phyloP scores from a whole-genome alignment of 176 grass and related monocot species.

The Tuctoria greenei region DNA sequence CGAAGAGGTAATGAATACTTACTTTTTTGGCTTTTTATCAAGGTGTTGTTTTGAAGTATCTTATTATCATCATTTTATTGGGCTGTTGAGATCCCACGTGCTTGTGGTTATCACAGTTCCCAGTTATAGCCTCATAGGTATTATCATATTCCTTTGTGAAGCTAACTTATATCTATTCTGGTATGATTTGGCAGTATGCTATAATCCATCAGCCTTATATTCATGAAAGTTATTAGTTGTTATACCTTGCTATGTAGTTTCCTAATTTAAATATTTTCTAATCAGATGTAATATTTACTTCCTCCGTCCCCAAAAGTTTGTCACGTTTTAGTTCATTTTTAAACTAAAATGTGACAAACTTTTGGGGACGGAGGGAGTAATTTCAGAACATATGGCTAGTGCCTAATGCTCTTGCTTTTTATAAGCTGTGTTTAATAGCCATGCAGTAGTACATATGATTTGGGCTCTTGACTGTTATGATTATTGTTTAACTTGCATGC shows the following conservation, averaged over 20 bases:
- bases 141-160: slow-evolving; percentile 21
- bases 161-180: slow-evolving; percentile 9
- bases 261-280: slow-evolving; percentile 2
- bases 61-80: slow-evolving; percentile 5
- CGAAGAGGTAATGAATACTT: slow-evolving; percentile 59
- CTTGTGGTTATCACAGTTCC: background rate
- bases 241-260: slow-evolving; percentile 8
- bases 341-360: too few relatives aligned
- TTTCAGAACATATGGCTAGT: background rate
- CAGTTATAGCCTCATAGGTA: too few relatives aligned
- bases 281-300: slow-evolving; percentile 1
- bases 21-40: background rate
- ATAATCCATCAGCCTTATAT: background rate
- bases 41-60: slow-evolving; percentile 9
- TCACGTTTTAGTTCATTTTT: too few relatives aligned
- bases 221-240: slow-evolving; percentile 12
- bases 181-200: background rate
- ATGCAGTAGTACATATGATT: background rate
- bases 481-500: slow-evolving; percentile 28
- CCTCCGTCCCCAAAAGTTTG: too few relatives aligned
- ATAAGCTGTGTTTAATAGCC: background rate
- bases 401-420: background rate
- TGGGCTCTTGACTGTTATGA: background rate
- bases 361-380: too few relatives aligned
- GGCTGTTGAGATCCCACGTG: background rate